phyloP scores from a whole-genome alignment of 176 grass and related monocot genomes.

The Phoenix roebelenii region DNA sequence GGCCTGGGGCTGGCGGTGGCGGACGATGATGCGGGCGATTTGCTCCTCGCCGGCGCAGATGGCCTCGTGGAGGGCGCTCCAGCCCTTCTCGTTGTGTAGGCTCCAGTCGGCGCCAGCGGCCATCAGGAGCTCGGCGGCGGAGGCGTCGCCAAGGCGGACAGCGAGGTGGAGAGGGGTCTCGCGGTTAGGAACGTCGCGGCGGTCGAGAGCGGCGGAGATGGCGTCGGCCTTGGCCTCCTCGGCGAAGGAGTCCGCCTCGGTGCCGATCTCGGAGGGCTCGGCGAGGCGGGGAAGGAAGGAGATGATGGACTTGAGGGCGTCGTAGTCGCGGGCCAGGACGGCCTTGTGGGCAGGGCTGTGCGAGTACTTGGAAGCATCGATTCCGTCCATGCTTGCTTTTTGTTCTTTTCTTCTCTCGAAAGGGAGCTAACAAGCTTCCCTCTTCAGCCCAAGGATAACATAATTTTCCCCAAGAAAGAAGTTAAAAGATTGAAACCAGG shows the following conservation, averaged over 20 bases:
- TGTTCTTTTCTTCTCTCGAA: background rate
- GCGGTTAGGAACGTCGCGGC: constrained; percentile 5
- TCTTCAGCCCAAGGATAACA: background rate
- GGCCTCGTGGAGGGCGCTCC: constrained; percentile 2
- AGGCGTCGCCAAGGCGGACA: background rate
- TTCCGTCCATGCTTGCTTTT: background rate
- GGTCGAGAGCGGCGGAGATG: constrained; percentile 7
- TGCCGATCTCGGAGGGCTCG: background rate
- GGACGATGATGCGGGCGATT: constrained; percentile 7
- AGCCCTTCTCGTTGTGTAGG: constrained; percentile 7
- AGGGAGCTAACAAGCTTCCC: background rate
- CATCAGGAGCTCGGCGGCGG: background rate
- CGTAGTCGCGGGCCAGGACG: background rate
- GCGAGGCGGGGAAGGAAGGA: constrained; percentile 1
- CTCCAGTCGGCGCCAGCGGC: constrained; percentile 3
- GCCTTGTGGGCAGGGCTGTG: constrained; percentile 8
- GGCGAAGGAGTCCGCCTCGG: background rate
- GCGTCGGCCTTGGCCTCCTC: constrained; percentile 8
- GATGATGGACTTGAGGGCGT: background rate
- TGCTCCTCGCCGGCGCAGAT: background rate
- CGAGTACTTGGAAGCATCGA: background rate
- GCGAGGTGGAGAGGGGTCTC: constrained; percentile 10
- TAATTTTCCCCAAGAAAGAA: too few species aligned
- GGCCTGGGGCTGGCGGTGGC: background rate
- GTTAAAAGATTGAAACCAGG: too few species aligned